These are phyloP conservation scores for Colletotrichum sp. DNA, from an alignment of 2,329 filamentous ascomycete species.

Conservation along the genomic window DNA sequence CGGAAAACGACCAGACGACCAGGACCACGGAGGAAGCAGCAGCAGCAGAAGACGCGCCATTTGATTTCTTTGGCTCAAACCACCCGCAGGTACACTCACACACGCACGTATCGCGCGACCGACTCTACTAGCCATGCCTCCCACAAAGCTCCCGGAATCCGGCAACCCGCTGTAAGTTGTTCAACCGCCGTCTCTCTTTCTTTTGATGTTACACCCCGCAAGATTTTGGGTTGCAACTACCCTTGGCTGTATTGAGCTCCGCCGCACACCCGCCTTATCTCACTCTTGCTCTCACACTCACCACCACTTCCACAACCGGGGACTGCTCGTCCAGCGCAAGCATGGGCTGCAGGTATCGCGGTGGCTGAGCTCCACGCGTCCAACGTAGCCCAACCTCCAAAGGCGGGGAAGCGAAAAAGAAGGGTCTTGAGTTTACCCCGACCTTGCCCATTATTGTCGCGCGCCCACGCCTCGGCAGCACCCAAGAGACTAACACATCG, in stretches of 20 bases:
- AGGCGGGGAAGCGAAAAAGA: not conserved
- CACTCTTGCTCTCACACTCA: not conserved
- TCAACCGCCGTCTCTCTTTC: not conserved
- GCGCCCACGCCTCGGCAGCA: not conserved
- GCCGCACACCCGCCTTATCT: not conserved
- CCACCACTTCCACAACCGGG: not conserved
- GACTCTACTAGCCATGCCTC: slow-evolving; percentile 38
- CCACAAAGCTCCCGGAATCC: slow-evolving; percentile 50
- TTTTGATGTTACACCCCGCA: not conserved
- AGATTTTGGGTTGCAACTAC: not conserved
- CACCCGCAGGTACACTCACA: not conserved
- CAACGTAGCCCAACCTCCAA: not conserved
- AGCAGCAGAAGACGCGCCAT: not conserved
- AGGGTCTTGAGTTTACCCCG: not conserved
- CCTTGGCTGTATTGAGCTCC: not conserved
- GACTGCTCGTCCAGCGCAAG: not conserved
- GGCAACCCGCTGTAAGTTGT: slow-evolving; percentile 52
- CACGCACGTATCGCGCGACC: not conserved
- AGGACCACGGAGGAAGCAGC: not conserved
- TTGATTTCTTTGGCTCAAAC: not conserved
- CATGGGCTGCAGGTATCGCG: not conserved
- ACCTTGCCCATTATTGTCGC: not conserved
- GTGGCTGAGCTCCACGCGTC: slow-evolving; percentile 10
- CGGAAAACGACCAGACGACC: not conserved
- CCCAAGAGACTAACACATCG: slow-evolving; percentile 10